These are phyloP conservation scores for Ambrosiella beaveri DNA, from an alignment of 2,329 filamentous ascomycete genomes.

Conservation along the genomic window DNA sequence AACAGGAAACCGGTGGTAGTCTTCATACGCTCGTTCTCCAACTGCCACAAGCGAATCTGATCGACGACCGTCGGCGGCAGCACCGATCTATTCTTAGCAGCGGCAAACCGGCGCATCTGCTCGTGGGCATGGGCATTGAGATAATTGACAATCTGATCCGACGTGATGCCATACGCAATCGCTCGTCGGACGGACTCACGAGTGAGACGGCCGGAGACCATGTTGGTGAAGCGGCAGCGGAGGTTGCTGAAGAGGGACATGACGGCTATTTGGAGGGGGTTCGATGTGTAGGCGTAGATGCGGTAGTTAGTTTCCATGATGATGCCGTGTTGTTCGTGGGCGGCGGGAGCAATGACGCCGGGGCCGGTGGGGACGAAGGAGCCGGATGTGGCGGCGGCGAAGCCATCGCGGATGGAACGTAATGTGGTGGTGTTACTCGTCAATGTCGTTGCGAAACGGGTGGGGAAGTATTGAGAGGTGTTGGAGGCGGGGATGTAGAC, in stretches of 20 bases:
- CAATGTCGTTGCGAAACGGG: slow-evolving; percentile 80
- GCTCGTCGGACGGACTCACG: slow-evolving; percentile 76
- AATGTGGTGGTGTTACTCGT: slow-evolving; percentile 64
- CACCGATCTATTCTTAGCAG: slow-evolving; percentile 44
- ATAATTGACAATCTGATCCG: slow-evolving; percentile 89
- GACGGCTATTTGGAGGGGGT: slow-evolving; percentile 84
- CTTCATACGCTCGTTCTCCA: slow-evolving; percentile 89
- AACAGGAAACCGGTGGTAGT: slow-evolving; percentile 72
- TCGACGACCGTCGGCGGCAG: slow-evolving; percentile 92
- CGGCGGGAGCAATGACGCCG: slow-evolving; percentile 30
- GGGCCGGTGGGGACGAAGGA: slow-evolving; percentile 23
- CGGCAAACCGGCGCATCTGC: slow-evolving; percentile 60
- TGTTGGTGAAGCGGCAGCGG: slow-evolving; percentile 80
- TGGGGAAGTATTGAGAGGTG: slow-evolving; percentile 62
- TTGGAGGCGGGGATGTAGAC: slow-evolving; percentile 53
- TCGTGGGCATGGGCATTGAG: slow-evolving; percentile 85
- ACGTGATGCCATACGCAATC: slow-evolving; percentile 78
- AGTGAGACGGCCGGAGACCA: slow-evolving; percentile 81
- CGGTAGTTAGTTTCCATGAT: slow-evolving; percentile 98
- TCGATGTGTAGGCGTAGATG: slow-evolving; percentile 90
- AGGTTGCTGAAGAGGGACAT: slow-evolving; percentile 79
- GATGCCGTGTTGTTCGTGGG: slow-evolving; percentile 49
- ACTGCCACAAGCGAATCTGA: slow-evolving; percentile 93
- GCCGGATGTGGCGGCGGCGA: slow-evolving; percentile 41
- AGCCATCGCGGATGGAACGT: slow-evolving; percentile 49